Percentiles rank a stretch among this genome's conserved stretches.
phyloP scores from a whole-genome alignment of 148 eudicot species.

The Chenopodium suecicum region DNA sequence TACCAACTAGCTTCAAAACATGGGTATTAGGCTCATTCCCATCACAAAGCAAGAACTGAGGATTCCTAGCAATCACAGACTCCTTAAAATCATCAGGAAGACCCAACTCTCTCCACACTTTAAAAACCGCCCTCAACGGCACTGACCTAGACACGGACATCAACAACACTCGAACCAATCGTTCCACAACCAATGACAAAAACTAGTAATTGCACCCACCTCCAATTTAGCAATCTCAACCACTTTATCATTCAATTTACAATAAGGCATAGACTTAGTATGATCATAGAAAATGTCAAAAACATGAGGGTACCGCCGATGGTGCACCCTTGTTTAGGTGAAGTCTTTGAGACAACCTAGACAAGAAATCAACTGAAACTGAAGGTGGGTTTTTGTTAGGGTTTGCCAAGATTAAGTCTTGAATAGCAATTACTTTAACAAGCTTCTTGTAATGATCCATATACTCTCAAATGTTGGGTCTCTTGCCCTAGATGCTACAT shows the following conservation, averaged over 20 bases:
- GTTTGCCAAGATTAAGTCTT: constrained; percentile 77
- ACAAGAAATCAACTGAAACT: constrained; percentile 70
- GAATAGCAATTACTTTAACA: constrained; percentile 65
- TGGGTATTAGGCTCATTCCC: constrained; percentile 80
- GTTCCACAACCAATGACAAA: constrained; percentile 42
- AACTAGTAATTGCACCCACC: constrained; percentile 41
- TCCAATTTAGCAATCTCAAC: constrained; percentile 42
- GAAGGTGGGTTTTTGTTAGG: constrained; percentile 59
- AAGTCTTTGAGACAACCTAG: constrained; percentile 69
- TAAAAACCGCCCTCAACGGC: constrained; percentile 76
- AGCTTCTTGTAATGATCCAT: constrained; percentile 88
- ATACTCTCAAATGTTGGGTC: constrained; percentile 82
- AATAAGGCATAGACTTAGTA: constrained; percentile 43
- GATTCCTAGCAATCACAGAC: constrained; percentile 56
- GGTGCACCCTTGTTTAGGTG: constrained; percentile 88
- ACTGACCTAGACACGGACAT: constrained; percentile 57
- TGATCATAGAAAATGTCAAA: constrained; percentile 57
- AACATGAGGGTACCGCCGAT: constrained; percentile 63
- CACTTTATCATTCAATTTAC: constrained; percentile 46
- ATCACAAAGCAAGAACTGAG: constrained; percentile 53
- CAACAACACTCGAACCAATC: constrained; percentile 63
- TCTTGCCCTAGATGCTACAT: constrained; percentile 69
- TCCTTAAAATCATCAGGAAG: constrained; percentile 92
- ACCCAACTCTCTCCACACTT: constrained; percentile 87
- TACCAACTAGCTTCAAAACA: constrained; percentile 49